Base-by-base conservation (phyloP, 1,284 basidiomycete genomes). In the Cutaneotrichosporon sp. region DNA sequence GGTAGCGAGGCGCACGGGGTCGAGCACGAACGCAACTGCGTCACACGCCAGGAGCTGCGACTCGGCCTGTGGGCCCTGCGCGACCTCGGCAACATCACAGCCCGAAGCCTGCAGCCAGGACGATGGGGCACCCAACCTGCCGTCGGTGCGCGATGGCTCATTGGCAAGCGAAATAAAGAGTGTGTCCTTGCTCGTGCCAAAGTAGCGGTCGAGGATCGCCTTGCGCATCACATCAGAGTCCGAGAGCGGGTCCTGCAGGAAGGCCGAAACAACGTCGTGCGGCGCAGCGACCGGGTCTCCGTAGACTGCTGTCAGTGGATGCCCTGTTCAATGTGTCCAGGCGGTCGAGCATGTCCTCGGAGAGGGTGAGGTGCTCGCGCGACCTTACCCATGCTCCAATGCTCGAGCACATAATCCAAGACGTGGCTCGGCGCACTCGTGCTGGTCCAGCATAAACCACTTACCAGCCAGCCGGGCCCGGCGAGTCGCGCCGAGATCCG, bases 181-280 rank as follows among this genome's bases (percentile, higher is more conserved):
- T 16, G 64, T 60, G 3, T 54, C 61, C 14, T 53, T 64, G 2
- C 56, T 51, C 0, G 63, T 65, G 24, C 67, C 69, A n/a, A 46
- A 54, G 54, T 68, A 66, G 13, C 70, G 63, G 2, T 60, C 54
- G 11, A 72, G 22, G 25, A 77, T 57, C 9, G 69, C 67, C n/a
- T 46, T 63, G 53, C 67, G 59, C 25, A 64, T 68, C 16, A 20
- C 59, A 8, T 66, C 67, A 24, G 67, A 63, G 50, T 74, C 72
- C 0, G 69, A 58, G 2, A 76, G 65, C 2, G 73, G 73, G 58
- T 79, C 77, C 56, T 75, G 70, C 16, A 79, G 58, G 1, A 80
- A 54, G 6, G 76, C 72, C 5, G 76, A 73, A 3, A 80, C 70
- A 10, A 80, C 62, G 24, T 74, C 74, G 49, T 66, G 62, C 2